Percentiles rank a stretch among this genome's conserved stretches.
phyloP scores from a whole-genome alignment of 1,284 basidiomycete species.

The Cystobasidium sp. region DNA sequence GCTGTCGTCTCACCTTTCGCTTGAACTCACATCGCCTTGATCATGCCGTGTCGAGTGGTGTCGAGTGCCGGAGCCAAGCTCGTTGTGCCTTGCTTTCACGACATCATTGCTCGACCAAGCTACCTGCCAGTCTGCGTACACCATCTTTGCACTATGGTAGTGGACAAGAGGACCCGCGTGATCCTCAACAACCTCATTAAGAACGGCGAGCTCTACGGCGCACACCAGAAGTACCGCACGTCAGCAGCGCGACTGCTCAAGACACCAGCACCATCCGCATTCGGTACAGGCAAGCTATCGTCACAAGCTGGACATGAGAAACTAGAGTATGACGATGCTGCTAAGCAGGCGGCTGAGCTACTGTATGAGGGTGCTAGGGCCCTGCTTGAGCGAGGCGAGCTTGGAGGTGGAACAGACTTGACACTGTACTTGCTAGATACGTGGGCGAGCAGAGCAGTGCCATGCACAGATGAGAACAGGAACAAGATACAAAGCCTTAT shows the following conservation, averaged over 20 bases:
- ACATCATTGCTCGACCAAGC: no score
- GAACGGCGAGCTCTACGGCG: slow-evolving; percentile 76
- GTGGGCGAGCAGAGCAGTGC: slow-evolving; percentile 73
- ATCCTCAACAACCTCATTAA: slow-evolving; percentile 61
- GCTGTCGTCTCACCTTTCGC: no score
- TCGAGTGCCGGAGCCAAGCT: no score
- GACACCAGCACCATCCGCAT: slow-evolving; percentile 45
- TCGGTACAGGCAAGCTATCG: slow-evolving; percentile 14
- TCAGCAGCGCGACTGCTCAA: slow-evolving; percentile 79
- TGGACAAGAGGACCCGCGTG: slow-evolving; percentile 39
- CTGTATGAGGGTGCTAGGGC: slow-evolving; percentile 82
- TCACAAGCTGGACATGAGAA: slow-evolving; percentile 6
- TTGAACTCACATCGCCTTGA: no score
- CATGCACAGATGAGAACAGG: slow-evolving; percentile 72
- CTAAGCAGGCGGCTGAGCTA: slow-evolving; percentile 79
- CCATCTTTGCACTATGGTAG: neutral
- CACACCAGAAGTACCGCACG: slow-evolving; percentile 91
- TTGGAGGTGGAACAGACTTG: slow-evolving; percentile 86
- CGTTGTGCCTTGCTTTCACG: no score
- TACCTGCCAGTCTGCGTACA: neutral
- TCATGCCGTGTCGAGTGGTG: no score
- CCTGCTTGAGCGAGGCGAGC: slow-evolving; percentile 80
- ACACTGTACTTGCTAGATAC: slow-evolving; percentile 75
- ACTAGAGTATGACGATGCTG: slow-evolving; percentile 63
- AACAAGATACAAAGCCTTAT: slow-evolving; percentile 72